These are phyloP conservation scores for Podila horticola DNA, from an alignment of 192 early-diverging fungal species.

Conservation along the genomic window DNA sequence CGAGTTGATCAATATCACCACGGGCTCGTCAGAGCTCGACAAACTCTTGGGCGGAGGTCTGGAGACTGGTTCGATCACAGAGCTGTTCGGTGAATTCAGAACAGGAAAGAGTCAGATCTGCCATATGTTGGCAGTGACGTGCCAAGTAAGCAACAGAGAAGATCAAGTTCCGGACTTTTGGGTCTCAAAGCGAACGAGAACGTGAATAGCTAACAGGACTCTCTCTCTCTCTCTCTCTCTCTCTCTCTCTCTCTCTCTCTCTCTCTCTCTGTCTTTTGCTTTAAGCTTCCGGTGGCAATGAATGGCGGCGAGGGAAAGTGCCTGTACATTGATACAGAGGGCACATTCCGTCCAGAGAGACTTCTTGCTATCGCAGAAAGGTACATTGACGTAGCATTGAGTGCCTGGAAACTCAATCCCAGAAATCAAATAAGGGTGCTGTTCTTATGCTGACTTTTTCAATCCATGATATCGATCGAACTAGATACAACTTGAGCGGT, in stretches of 20 bases:
- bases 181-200: too few relatives aligned
- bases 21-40: slow-evolving; percentile 93
- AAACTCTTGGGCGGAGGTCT: slow-evolving; percentile 93
- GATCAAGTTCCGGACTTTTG: too few relatives aligned
- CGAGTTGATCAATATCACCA: slow-evolving; percentile 85
- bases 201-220: not conserved
- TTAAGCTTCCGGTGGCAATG: slow-evolving; percentile 81
- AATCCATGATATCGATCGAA: not conserved
- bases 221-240: too few relatives aligned
- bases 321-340: slow-evolving; percentile 97
- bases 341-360: slow-evolving; percentile 94
- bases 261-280: not conserved
- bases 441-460: too few relatives aligned
- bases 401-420: too few relatives aligned
- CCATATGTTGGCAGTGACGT: slow-evolving; percentile 95
- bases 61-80: slow-evolving; percentile 96
- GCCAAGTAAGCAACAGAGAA: slow-evolving; percentile 70
- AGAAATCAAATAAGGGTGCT: too few relatives aligned
- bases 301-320: slow-evolving; percentile 96
- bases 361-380: slow-evolving; percentile 86
- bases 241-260: too few relatives aligned
- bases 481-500: slow-evolving; percentile 69
- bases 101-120: slow-evolving; percentile 98
- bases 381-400: slow-evolving; percentile 51
- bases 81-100: slow-evolving; percentile 98